Evolutionary conservation across 768 basidiomycete genomes (phyloP), one percentile per base, ranked within the genome.

Genomic region (Phlegmacium glaucopus): DNA sequence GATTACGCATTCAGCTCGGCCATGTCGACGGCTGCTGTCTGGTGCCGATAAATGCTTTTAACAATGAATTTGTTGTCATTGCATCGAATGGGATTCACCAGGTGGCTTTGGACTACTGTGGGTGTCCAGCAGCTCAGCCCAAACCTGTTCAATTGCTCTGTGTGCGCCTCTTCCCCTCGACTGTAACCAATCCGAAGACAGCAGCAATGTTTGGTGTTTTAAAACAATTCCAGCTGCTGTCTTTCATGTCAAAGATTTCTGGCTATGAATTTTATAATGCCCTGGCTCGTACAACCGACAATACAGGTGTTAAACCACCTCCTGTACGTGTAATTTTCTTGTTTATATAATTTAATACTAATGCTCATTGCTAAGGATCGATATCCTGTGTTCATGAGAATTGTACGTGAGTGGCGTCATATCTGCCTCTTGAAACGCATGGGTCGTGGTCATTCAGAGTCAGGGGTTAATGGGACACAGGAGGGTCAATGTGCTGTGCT

Each of bases 41-140:
- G 12, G 35, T 45, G 1, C 61, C 58, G 0, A 7, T 37, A 10
- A 28, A 42, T 0, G 51, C 57, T 6, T n/a, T n/a, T 7, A 30
- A 25, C 6, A 45, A 64, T 15, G 50, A 59, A 9, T 71, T 70
- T 44, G 49, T 61, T 4, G 48, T 72, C 11, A 51, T 72, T 45
- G 51, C 67, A 45, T 50, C 43, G 0, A 51, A 55, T 44, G 66
- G 64, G 0, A 58, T 72, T 12, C 69, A 70, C 39, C 25, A 52
- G 6, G 59, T 72, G 2, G 47, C 34, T 2, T 39, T 71, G 1
- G 57, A 64, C 46, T 71, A 61, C 45, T 72, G 71, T 42, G 54
- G 46, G 3, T 72, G 70, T 49, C 49, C 48, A 7, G 34, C 50
- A 2, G 28, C 16, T 11, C 27, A 47, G 8, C 28, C 50, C 3